Evolutionary conservation across 75 land plant species (phyloP), one percentile per base, ranked within the genome.

Genomic region (Gnetum montanum): DNA sequence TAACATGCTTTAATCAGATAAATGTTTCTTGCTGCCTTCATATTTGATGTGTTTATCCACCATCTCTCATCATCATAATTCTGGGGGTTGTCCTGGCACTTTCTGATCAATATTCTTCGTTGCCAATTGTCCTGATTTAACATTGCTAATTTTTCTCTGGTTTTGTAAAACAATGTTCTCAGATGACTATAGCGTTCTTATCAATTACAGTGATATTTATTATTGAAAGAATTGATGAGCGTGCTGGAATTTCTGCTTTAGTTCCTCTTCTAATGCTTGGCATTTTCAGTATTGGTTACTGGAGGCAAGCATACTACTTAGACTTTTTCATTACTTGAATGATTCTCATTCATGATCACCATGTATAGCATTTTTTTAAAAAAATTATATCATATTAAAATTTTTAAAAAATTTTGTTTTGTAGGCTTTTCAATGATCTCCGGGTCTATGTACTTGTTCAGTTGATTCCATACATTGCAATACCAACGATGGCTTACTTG

Each of bases 361-460:
- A 22, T 69, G 5, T 0, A 6, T n/a, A 22, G 23, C 23, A n/a
- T n/a, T n/a, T 12, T 24, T 33, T 7, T 60, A 34, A 28, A 6
- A 5, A 11, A 26, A n/a, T 10, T n/a, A 11, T 6, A 0, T 28
- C 13, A n/a, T 59, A 29, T 22, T 40, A 49, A 19, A 8, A 52
- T 26, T 29, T 34, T 49, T 34, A 36, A 18, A n/a, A n/a, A 13
- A 49, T 77, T 62, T 58, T 52, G 55, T 45, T 29, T 62, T 68
- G 61, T 83, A 89, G 90, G 72, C 60, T 73, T 47, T 68, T 78
- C 43, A 68, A 86, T 77, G 95, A 89, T 71, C 69, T 86, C 31
- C 72, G 95, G 23, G 43, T 74, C 38, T 82, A 68, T 70, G 70
- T 76, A 44, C 57, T 82, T 18, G 52, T 86, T 55, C 82, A 89